Evolutionary conservation across 345 rosid species (phyloP).

Genomic region (Brassica rapa): DNA sequence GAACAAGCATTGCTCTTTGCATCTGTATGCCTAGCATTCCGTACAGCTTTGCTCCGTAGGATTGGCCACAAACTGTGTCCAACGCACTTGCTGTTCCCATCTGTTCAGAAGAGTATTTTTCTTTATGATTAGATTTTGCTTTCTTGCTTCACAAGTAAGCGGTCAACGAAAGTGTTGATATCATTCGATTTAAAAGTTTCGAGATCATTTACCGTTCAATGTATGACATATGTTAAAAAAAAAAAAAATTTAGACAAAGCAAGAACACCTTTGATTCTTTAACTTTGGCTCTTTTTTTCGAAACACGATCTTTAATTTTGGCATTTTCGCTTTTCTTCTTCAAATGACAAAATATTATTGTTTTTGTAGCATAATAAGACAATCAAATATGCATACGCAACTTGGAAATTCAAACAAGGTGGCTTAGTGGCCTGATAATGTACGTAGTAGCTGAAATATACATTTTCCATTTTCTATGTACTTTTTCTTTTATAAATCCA

Average conservation of each 20-base stretch:
- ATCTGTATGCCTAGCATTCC: constrained; percentile 65
- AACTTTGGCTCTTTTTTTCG: neutral
- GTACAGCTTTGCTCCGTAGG: constrained; percentile 67
- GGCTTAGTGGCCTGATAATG: neutral
- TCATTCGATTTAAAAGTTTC: neutral
- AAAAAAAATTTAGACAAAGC: neutral
- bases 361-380: neutral
- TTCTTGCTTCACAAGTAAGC: constrained; percentile 19
- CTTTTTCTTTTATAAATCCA: neutral
- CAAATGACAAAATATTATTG: constrained; percentile 10
- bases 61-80: constrained; percentile 72
- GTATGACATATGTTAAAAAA: neutral
- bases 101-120: constrained; percentile 32
- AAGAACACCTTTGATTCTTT: neutral
- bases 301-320: neutral
- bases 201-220: neutral
- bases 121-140: neutral
- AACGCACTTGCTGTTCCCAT: constrained; percentile 70
- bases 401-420: constrained; percentile 10
- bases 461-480: neutral
- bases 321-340: neutral
- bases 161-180: neutral
- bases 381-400: constrained; percentile 4
- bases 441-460: neutral
- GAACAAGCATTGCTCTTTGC: constrained; percentile 67